phyloP scores from a whole-genome alignment of 495 filamentous ascomycete species.

The Bryoglossum gracile region DNA sequence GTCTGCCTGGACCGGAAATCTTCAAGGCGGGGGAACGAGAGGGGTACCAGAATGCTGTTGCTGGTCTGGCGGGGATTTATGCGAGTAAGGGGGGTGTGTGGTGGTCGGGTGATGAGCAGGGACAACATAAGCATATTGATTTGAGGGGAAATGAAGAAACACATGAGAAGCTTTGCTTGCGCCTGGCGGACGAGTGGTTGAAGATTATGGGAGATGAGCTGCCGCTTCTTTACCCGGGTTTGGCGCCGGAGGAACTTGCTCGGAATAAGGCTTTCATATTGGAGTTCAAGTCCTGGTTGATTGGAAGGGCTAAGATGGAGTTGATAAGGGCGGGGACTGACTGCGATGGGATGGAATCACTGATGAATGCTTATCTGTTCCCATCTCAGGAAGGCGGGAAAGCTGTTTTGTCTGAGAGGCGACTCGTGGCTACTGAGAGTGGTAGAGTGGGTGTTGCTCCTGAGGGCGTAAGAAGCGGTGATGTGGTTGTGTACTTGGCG shows the following conservation, averaged over 20 bases:
- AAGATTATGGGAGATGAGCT: neutral
- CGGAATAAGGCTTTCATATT: neutral
- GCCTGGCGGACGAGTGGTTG: neutral
- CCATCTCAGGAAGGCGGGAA: no score
- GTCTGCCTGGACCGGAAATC: neutral
- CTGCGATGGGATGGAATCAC: neutral
- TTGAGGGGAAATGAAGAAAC: neutral
- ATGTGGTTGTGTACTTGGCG: neutral
- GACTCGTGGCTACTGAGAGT: neutral
- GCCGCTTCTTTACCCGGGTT: neutral
- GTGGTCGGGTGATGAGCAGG: conserved; percentile 4
- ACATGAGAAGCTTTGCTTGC: conserved; percentile 3
- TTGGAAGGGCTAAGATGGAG: neutral
- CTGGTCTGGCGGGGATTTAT: neutral
- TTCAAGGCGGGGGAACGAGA: neutral
- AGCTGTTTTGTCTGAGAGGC: neutral
- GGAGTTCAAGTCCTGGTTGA: neutral
- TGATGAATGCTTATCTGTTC: neutral
- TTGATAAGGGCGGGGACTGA: neutral
- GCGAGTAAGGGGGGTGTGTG: neutral
- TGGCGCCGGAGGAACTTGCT: neutral
- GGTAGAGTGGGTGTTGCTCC: neutral
- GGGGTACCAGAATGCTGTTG: neutral
- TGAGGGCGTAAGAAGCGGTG: neutral
- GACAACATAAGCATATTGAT: neutral